Evolutionary conservation across 169 alveolate genomes (phyloP).

Genomic region (Cystoisospora suis): DNA sequence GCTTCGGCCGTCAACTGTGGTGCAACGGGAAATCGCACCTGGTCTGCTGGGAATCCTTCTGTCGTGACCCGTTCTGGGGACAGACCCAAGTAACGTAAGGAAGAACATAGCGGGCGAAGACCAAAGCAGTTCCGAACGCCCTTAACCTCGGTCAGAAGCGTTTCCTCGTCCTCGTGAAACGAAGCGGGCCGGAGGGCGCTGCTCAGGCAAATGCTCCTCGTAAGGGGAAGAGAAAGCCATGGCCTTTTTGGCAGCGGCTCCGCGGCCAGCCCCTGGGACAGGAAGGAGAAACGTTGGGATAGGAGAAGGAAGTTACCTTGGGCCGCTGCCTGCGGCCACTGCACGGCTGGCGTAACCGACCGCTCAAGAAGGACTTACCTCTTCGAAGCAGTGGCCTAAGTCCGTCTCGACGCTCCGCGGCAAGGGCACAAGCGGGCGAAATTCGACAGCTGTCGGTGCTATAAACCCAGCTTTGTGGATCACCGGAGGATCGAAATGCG

Average conservation of each 20-base stretch:
- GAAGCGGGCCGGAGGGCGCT: not conserved
- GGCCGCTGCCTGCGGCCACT: too few relatives aligned
- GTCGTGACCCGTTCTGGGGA: not conserved
- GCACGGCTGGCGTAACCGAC: too few relatives aligned
- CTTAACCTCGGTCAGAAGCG: not conserved
- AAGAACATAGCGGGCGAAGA: not conserved
- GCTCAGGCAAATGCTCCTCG: not conserved
- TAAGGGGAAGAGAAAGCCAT: not conserved
- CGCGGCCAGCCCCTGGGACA: not conserved
- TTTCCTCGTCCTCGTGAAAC: not conserved
- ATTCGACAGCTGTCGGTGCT: conserved; percentile 1
- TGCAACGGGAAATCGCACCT: too few relatives aligned
- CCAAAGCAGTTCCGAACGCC: conserved; percentile 12
- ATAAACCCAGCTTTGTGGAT: not conserved
- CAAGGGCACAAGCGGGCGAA: conserved; percentile 20
- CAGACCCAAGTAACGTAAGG: not conserved
- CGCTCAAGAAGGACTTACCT: not conserved
- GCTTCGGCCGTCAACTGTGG: too few relatives aligned
- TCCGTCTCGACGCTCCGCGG: conserved; percentile 9
- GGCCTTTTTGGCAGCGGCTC: not conserved
- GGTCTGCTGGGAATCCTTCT: not conserved
- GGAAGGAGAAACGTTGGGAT: not conserved
- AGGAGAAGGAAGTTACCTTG: too few relatives aligned
- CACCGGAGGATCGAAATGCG: not conserved
- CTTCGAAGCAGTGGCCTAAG: conserved; percentile 18